These are phyloP conservation scores for Harringtonia aguacate DNA, from an alignment of 2,329 filamentous ascomycete species.

Conservation along the genomic window DNA sequence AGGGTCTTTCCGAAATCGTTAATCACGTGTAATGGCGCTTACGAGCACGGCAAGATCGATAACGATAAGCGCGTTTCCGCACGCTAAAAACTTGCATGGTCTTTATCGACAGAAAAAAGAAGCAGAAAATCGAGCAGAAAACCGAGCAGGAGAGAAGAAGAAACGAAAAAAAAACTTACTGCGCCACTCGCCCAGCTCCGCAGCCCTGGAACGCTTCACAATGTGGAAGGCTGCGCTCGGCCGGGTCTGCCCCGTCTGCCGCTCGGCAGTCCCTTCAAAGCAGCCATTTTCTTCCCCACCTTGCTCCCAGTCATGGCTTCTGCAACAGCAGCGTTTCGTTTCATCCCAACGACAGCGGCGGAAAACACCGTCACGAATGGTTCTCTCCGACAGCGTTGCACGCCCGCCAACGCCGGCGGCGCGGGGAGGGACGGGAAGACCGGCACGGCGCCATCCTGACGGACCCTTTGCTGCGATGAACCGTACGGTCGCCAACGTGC, in stretches of 20 bases:
- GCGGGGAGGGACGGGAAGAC: slow-evolving; percentile 20
- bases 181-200: too few relatives aligned
- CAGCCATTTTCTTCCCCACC: not conserved
- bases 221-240: slow-evolving; percentile 11
- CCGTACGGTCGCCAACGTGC: slow-evolving; percentile 37
- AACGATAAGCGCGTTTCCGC: not conserved
- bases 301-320: not conserved
- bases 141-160: too few relatives aligned
- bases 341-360: slow-evolving; percentile 4
- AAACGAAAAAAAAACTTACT: too few relatives aligned
- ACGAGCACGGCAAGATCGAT: too few relatives aligned
- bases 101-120: not conserved
- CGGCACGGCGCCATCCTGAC: slow-evolving; percentile 26
- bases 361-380: slow-evolving; percentile 41
- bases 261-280: not conserved
- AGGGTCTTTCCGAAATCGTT: too few relatives aligned
- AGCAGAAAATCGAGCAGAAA: too few relatives aligned
- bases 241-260: slow-evolving; percentile 12
- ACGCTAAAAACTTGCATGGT: too few relatives aligned
- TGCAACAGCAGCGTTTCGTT: slow-evolving; percentile 7
- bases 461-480: slow-evolving; percentile 49
- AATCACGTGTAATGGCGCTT: too few relatives aligned
- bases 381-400: slow-evolving; percentile 43
- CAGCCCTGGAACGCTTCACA: not conserved
- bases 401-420: slow-evolving; percentile 22